Base-by-base conservation (phyloP, 2,329 filamentous ascomycete genomes). In the Pseudocercospora vitis region DNA sequence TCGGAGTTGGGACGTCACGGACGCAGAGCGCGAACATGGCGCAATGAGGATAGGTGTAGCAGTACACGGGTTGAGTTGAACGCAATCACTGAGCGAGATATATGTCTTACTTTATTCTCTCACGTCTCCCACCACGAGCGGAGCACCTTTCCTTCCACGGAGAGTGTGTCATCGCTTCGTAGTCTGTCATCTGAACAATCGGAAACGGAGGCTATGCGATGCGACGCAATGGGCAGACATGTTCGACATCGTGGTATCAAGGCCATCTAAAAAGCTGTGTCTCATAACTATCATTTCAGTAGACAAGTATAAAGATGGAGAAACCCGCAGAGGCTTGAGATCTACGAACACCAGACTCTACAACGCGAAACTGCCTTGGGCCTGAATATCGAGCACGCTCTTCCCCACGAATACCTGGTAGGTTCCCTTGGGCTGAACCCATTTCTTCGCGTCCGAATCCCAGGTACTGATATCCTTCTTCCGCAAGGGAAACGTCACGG, bases 331-430 rank as follows among this genome's bases (percentile, higher is more conserved):
- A n/a, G n/a, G n/a, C n/a, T n/a, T n/a, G n/a, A n/a, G n/a, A n/a
- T n/a, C n/a, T n/a, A n/a, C n/a, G n/a, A n/a, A n/a, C 11, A 35
- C n/a, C 32, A 35, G 32, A 18, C 14, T 1, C 16, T 40, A 40
- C 7, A 48, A 11, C 12, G 14, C n/a, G 19, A 48, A 48, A 9
- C 14, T 48, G n/a, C 45, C 45, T 4, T 33, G 24, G 14, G 45
- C 45, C 35, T 51, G 35, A 9, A 54, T 44, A 39, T 61, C 56
- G 31, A 56, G 31, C 45, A 61, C 53, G 29, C 50, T 55, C 50
- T 50, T 55, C 4, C 56, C 56, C 7, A 61, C 53, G 23, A 42
- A 50, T 1, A 58, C 44, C 21, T 51, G 26, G 47, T 58, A 66
- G 62, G 0, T 70, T 7, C 58, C 58, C 11, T 52, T 23, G 37